Percentiles rank a stretch among this genome's conserved stretches.
Evolutionary conservation across 345 rosid genomes (phyloP).

Genomic region (Viola odorata): DNA sequence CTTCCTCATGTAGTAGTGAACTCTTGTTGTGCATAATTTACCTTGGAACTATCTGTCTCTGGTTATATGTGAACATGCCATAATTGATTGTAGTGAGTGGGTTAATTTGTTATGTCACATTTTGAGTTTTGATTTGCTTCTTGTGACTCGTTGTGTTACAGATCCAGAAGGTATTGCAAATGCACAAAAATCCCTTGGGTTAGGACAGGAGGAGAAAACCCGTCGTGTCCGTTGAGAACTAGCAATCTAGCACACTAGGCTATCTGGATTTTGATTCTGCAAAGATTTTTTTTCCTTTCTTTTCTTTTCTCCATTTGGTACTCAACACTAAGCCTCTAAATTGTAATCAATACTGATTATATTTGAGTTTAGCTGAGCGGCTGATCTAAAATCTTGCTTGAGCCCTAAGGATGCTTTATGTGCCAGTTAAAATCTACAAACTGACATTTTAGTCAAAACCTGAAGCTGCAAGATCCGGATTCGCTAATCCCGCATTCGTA

Average conservation of each 20-base stretch:
- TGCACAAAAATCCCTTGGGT: conserved; percentile 87
- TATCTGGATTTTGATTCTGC: conserved; percentile 1
- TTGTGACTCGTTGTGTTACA: conserved; percentile 20
- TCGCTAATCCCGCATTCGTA: too few relatives aligned
- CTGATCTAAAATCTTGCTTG: too few relatives aligned
- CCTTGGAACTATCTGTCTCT: too few relatives aligned
- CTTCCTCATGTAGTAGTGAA: background rate
- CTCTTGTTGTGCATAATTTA: too few relatives aligned
- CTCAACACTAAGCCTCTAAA: too few relatives aligned
- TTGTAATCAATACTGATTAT: too few relatives aligned
- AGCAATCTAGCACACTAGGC: background rate
- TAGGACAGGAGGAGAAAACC: conserved; percentile 89
- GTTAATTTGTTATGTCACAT: background rate
- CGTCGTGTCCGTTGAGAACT: conserved; percentile 58
- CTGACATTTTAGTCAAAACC: too few relatives aligned
- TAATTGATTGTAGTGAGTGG: background rate
- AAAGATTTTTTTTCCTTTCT: background rate
- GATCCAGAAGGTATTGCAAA: conserved; percentile 96
- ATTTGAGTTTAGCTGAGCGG: too few relatives aligned
- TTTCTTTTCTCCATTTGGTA: background rate
- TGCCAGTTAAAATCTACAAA: too few relatives aligned
- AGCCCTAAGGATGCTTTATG: too few relatives aligned
- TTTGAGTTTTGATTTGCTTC: background rate
- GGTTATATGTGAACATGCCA: background rate
- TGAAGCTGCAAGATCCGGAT: too few relatives aligned